These are phyloP conservation scores for Tylopilus rubrobrunneus DNA, from an alignment of 768 basidiomycete genomes.

Conservation along the genomic window DNA sequence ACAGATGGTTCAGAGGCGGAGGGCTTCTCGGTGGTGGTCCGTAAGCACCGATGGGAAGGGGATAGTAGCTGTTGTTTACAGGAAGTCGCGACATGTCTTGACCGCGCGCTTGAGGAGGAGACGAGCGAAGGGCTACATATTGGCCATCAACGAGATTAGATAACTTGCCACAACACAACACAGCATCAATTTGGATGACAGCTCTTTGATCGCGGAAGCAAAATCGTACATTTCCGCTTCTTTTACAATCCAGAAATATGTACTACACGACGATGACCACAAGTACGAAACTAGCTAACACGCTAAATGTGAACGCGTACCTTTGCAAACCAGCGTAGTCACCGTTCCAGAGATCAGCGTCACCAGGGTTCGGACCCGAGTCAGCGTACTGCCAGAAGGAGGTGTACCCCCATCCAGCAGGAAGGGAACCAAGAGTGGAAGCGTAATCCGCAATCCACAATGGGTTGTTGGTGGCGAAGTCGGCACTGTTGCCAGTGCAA, in stretches of 20 bases:
- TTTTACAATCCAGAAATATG: too few species aligned
- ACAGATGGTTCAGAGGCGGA: conserved; percentile 17
- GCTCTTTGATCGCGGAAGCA: neutral
- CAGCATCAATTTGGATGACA: neutral
- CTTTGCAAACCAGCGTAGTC: conserved; percentile 38
- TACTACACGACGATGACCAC: too few species aligned
- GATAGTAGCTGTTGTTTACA: conserved; percentile 31
- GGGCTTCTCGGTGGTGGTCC: conserved; percentile 30
- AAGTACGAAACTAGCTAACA: too few species aligned
- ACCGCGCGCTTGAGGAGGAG: neutral
- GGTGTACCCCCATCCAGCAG: conserved; percentile 52
- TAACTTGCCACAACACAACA: conserved; percentile 8
- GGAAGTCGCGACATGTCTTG: conserved; percentile 23
- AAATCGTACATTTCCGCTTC: neutral
- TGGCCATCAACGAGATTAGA: conserved; percentile 13
- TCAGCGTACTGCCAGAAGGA: conserved; percentile 64
- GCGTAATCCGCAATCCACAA: conserved; percentile 59
- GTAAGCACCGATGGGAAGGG: conserved; percentile 28
- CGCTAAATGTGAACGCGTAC: conserved; percentile 22
- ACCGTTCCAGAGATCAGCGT: conserved; percentile 56
- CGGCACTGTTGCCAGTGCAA: conserved; percentile 57
- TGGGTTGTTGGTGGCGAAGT: conserved; percentile 48
- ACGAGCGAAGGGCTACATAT: neutral
- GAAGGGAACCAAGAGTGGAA: conserved; percentile 48
- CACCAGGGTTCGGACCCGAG: conserved; percentile 52